phyloP scores from a whole-genome alignment of 164 flowering plant species.

The Berberis thunbergii region DNA sequence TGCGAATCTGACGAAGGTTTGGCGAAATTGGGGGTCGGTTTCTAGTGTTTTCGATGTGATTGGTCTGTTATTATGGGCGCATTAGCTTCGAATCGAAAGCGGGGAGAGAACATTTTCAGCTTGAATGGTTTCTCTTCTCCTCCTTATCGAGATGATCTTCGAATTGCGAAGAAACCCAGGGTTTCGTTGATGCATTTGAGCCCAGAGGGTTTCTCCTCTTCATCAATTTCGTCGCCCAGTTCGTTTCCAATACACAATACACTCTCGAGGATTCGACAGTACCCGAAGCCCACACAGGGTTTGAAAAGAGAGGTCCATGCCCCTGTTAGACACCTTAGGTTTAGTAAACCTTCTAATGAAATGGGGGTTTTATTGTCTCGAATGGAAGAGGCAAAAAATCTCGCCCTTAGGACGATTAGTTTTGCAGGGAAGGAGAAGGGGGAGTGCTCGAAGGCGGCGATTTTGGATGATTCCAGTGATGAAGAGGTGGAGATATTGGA shows the following conservation, averaged over 20 bases:
- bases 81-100: constrained; percentile 17
- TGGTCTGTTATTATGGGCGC: constrained; percentile 15
- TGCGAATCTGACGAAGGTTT: too few relatives aligned
- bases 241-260: neutral
- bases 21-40: too few relatives aligned
- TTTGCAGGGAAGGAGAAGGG: constrained; percentile 19
- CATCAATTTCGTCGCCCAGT: neutral
- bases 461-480: constrained; percentile 29
- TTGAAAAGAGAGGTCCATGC: constrained; percentile 51
- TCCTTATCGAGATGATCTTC: constrained; percentile 7
- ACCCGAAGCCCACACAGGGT: constrained; percentile 12
- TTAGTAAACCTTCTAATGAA: neutral
- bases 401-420: constrained; percentile 17
- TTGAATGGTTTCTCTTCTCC: neutral
- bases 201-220: neutral
- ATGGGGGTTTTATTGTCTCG: constrained; percentile 29
- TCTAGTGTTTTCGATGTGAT: too few relatives aligned
- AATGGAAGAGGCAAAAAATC: constrained; percentile 9
- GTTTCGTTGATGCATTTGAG: constrained; percentile 7
- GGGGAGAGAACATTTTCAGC: constrained; percentile 8
- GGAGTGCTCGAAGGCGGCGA: constrained; percentile 32
- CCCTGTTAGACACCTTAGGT: constrained; percentile 37
- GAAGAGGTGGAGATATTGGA: constrained; percentile 33
- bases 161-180: constrained; percentile 15
- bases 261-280: constrained; percentile 10